A percentile compares a stretch with the other conserved stretches of the same genome.
These are phyloP conservation scores for Bacidia gigantensis DNA, from an alignment of 495 filamentous ascomycete species.

Conservation along the genomic window DNA sequence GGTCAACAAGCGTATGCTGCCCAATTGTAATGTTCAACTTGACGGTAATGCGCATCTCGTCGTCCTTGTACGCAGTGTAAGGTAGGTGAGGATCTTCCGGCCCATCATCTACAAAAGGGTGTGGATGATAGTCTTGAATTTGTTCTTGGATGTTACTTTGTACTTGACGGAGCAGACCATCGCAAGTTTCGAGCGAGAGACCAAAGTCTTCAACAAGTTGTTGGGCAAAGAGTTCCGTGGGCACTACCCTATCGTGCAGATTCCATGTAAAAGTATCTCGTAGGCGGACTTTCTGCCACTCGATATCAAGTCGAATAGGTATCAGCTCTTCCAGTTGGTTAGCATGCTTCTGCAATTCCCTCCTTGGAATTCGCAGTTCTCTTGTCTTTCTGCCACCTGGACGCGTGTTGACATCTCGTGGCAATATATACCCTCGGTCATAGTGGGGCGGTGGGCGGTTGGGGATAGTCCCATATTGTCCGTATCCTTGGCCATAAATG, in stretches of 20 bases:
- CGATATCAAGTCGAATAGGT: slow-evolving; percentile 81
- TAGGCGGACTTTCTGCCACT: slow-evolving; percentile 89
- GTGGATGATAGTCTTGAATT: slow-evolving; percentile 82
- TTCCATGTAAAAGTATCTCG: slow-evolving; percentile 99
- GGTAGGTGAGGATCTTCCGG: slow-evolving; percentile 79
- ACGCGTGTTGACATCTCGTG: slow-evolving; percentile 42
- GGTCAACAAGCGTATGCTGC: slow-evolving; percentile 83
- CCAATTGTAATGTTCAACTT: slow-evolving; percentile 98
- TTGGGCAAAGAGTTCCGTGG: slow-evolving; percentile 66
- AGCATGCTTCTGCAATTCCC: slow-evolving; percentile 68
- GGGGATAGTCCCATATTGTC: slow-evolving; percentile 77
- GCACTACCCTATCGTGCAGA: slow-evolving; percentile 73
- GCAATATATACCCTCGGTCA: neutral
- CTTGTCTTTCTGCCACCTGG: slow-evolving; percentile 61
- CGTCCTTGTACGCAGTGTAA: slow-evolving; percentile 91
- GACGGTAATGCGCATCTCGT: slow-evolving; percentile 91
- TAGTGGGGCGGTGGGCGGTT: slow-evolving; percentile 51
- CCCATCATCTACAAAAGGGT: slow-evolving; percentile 78
- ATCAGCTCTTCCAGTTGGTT: slow-evolving; percentile 86
- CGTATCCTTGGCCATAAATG: slow-evolving; percentile 70
- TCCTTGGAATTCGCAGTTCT: slow-evolving; percentile 54
- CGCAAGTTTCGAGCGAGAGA: slow-evolving; percentile 49
- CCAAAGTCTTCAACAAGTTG: slow-evolving; percentile 87
- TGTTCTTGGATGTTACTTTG: slow-evolving; percentile 74
- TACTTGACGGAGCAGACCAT: slow-evolving; percentile 60